Evolutionary conservation across 495 filamentous ascomycete species (phyloP), one percentile per base, ranked within the genome.

Genomic region (Terfezia claveryi): DNA sequence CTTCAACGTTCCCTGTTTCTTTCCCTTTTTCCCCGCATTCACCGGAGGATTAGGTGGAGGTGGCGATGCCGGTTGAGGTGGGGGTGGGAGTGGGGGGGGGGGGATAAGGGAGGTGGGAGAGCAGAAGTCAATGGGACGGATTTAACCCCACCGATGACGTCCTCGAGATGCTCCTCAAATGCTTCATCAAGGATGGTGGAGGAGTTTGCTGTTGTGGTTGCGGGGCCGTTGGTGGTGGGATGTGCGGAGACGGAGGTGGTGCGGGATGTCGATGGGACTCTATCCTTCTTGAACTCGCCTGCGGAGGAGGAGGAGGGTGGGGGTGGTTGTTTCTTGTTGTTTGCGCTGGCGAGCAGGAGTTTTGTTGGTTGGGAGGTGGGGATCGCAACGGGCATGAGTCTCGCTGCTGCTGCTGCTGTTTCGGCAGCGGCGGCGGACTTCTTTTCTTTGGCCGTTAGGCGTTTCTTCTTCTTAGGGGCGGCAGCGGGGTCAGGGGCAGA

Each of bases 51-150:
- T 59, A 57, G 58, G 56, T 44, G 44, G 57, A 12, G 49, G 61
- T 49, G 59, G 63, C 58, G 56, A 54, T 41, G 60, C 57, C 12
- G 32, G 46, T 0, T 37, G 50, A 37, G 66, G 56, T 11, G 55
- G 54, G 57, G 69, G 67, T 50, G 67, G 66, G 49, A 69, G 68
- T 58, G 55, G 17, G 50, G 23, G 50, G 63, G 65, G 17, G 59
- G 61, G 20, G 20, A 20, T 20, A 20, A 20, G 50, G 64, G 58
- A 37, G 66, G 66, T 10, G 59, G 59, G 8, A 65, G 49, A 23
- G 54, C 58, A 41, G 57, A 49, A 9, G 70, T 62, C 17, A 56
- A 14, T 58, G 68, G 72, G 54, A 66, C 65, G 54, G 50, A 46
- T 20, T 46, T 46, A 20, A 46, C 41, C 14, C 41, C 41, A 4